phyloP scores from a whole-genome alignment of 108 stramenopile species.

The Pseudonitzschia delicatissima region DNA sequence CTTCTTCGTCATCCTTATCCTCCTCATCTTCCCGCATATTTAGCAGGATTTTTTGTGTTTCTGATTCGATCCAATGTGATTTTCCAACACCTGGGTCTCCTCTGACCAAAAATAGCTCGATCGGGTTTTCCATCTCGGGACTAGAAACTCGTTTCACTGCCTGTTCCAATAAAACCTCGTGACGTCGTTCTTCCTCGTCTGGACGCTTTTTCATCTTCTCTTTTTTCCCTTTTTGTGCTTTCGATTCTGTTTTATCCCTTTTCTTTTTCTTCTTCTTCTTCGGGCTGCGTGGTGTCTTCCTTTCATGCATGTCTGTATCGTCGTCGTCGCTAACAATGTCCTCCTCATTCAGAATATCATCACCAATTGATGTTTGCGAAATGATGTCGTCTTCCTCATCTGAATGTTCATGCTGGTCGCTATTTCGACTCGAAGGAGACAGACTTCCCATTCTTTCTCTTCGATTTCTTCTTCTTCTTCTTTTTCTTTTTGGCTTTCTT shows the following conservation, averaged over 20 bases:
- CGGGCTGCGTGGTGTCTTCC: background rate
- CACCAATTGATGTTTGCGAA: background rate
- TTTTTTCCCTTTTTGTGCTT: background rate
- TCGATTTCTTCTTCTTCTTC: background rate
- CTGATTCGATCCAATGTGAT: constrained; percentile 14
- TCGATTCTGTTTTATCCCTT: background rate
- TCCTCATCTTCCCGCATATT: background rate
- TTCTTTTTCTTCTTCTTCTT: background rate
- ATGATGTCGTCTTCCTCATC: background rate
- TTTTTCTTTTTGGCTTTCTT: background rate
- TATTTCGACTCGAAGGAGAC: background rate
- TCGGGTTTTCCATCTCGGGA: constrained; percentile 22
- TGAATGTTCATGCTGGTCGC: background rate
- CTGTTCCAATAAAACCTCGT: background rate
- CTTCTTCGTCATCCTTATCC: background rate
- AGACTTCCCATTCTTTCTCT: background rate
- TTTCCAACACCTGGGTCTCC: constrained; percentile 24
- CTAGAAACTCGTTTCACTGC: constrained; percentile 20
- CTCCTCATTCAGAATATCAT: background rate
- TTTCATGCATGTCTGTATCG: background rate
- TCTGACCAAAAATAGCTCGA: constrained; percentile 18
- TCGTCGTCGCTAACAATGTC: background rate
- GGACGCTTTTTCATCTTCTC: background rate
- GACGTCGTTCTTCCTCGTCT: constrained; percentile 32
- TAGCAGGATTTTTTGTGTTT: background rate